Conservation (phyloP, 306 rosid genomes). For the Cucurbita ficifolia region DNA sequence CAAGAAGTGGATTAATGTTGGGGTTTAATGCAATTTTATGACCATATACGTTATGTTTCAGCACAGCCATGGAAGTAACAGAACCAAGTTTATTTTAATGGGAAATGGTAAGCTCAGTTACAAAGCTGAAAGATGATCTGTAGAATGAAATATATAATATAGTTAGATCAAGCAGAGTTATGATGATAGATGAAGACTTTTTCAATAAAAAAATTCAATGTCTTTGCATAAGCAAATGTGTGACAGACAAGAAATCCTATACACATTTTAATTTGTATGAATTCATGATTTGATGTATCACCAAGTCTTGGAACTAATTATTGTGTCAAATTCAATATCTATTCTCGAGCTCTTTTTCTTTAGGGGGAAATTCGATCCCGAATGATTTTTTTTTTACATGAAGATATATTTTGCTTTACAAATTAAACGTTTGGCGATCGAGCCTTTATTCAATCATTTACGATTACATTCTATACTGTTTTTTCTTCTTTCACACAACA, state of each 20-base stretch:
- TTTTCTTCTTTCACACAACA: neutral
- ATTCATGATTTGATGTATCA: neutral
- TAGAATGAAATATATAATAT: neutral
- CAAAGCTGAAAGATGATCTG: neutral
- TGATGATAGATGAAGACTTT: neutral
- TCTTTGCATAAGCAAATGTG: neutral
- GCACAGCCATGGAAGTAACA: neutral
- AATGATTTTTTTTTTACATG: too few relatives aligned
- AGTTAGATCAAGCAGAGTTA: neutral
- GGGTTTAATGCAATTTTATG: neutral
- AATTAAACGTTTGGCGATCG: too few relatives aligned
- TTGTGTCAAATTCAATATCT: neutral
- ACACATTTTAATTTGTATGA: neutral
- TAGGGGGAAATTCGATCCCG: neutral
- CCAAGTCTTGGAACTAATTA: neutral
- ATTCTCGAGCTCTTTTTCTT: neutral
- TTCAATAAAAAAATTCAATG: neutral
- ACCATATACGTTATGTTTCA: neutral
- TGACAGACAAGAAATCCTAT: neutral
- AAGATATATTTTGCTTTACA: too few relatives aligned
- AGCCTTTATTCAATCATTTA: too few relatives aligned
- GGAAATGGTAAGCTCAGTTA: neutral
- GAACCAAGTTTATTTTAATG: neutral
- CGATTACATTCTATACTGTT: too few relatives aligned
- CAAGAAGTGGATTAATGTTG: neutral